Evolutionary conservation across 2,329 filamentous ascomycete genomes (phyloP), one percentile per base, ranked within the genome.

Genomic region (Monilinia polystroma): DNA sequence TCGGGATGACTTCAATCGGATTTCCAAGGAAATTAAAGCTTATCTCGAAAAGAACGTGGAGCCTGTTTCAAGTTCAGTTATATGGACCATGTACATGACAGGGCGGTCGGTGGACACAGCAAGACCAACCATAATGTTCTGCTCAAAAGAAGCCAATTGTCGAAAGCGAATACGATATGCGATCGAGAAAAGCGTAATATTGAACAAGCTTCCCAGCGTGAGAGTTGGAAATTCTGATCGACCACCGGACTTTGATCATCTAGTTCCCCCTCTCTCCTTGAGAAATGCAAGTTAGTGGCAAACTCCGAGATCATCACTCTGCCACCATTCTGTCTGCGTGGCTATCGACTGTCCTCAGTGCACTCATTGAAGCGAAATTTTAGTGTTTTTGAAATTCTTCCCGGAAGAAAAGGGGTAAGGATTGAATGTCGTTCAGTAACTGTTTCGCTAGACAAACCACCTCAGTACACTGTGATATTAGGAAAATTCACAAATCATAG

Each of bases 121-220:
- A 14, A 23, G 16, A 32, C 69, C 69, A 14, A 67, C 55, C 20
- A 66, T 70, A 23, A 66, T 70, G 53, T 70, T 70, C 45, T 66
- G 56, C 35, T 63, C 60, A 23, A 63, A 45, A 35, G 53, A 63
- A 4, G 41, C 35, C 23, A 43, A 38, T 18, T 35, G 12, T 23
- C 57, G 67, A 26, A 66, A 67, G 32, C 41, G 41, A 53, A 58
- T 65, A 10, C 32, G 18, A 55, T 64, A 70, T 41, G 41, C 45
- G 12, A 51, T 70, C 2, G 43, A 60, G 35, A 51, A 66, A 20
- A 70, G 69, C 20, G 53, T 45, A 14, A 64, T 70, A 54, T 51
- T 70, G 10, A 51, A 66, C 26, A 43, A 55, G 41, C 66, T 68
- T 56, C 65, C 64, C 5, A 59, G 63, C 18, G 54, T 70, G 43